These are phyloP conservation scores for Akanthomyces dipterigenus DNA, from an alignment of 2,329 filamentous ascomycete genomes.

Conservation along the genomic window DNA sequence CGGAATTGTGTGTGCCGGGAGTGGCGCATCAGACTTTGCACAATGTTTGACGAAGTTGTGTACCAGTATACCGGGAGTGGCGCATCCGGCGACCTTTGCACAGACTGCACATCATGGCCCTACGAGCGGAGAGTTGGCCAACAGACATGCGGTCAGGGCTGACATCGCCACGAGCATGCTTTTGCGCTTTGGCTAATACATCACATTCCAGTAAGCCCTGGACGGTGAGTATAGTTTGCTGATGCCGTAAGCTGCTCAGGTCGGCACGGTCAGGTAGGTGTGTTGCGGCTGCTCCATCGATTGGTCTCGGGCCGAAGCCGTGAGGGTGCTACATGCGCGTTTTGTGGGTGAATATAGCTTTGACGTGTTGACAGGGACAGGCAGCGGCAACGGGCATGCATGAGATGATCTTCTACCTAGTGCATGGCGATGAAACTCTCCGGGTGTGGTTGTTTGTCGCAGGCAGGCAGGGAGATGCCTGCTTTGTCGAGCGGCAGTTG, in stretches of 20 bases:
- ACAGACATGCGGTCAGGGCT: background rate
- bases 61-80: constrained; percentile 6
- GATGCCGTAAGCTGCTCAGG: background rate
- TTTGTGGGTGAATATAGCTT: background rate
- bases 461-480: background rate
- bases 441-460: background rate
- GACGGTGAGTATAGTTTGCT: background rate
- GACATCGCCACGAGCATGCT: background rate
- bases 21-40: background rate
- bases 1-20: background rate
- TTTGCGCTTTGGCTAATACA: background rate
- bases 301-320: background rate
- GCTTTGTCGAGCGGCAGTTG: background rate
- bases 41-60: background rate
- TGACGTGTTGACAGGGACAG: background rate
- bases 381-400: background rate
- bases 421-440: background rate
- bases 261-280: background rate
- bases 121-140: background rate
- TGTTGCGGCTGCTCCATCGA: background rate
- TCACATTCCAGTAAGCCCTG: background rate
- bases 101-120: background rate
- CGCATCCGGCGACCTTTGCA: background rate
- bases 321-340: background rate
- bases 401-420: background rate